These are phyloP conservation scores for Cicer chorassanicum DNA, from an alignment of 306 rosid genomes.

Conservation along the genomic window DNA sequence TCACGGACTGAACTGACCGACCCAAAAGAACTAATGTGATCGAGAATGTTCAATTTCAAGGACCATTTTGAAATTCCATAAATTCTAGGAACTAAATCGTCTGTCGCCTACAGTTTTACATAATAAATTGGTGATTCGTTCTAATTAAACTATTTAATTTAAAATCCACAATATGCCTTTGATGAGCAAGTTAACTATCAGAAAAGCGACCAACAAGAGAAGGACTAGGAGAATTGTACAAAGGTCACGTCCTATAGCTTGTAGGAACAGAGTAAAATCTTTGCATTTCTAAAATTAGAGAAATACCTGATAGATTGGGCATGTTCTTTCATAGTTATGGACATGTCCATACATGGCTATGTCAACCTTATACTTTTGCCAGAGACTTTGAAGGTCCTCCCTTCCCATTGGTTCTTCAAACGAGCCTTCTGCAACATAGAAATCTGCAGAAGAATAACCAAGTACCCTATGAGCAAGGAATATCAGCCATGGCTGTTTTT, in stretches of 20 bases:
- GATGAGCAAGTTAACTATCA: constrained; percentile 24
- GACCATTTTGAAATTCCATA: background rate
- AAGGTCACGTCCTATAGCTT: constrained; percentile 10
- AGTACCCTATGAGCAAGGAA: constrained; percentile 94
- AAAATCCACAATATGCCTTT: background rate
- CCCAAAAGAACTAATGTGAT: background rate
- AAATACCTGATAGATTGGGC: constrained; percentile 88
- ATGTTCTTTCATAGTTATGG: constrained; percentile 91
- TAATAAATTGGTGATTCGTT: background rate
- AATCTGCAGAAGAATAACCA: constrained; percentile 80
- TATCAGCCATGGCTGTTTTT: constrained; percentile 95
- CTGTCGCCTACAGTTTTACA: too few species aligned
- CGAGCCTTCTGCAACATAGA: constrained; percentile 84
- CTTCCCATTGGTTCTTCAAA: constrained; percentile 98
- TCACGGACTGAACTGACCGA: background rate
- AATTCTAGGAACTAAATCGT: too few species aligned
- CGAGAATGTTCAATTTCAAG: background rate
- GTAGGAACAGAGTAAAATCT: constrained; percentile 11
- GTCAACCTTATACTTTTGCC: constrained; percentile 97
- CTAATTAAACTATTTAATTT: constrained; percentile 17
- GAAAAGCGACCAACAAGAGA: background rate
- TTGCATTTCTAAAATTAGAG: constrained; percentile 32
- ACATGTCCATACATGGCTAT: constrained; percentile 93
- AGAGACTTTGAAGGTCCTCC: constrained; percentile 88
- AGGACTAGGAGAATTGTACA: background rate